Percentiles rank a stretch among this genome's conserved stretches.
Evolutionary conservation across 2,329 filamentous ascomycete genomes (phyloP).

Genomic region (Aspergillus luchuensis): DNA sequence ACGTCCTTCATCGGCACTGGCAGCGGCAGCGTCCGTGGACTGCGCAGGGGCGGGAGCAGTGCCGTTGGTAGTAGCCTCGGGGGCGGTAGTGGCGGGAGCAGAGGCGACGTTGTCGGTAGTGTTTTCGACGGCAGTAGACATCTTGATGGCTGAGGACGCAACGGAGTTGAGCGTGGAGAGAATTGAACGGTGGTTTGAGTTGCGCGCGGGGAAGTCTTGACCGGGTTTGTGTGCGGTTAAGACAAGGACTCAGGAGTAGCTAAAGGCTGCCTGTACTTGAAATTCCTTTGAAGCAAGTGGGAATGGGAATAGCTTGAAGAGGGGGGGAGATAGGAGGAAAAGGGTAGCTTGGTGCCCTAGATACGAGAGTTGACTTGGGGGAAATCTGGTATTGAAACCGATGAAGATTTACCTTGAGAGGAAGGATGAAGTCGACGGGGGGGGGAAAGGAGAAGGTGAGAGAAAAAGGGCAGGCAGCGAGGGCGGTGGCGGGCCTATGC

Average conservation of each 20-base stretch:
- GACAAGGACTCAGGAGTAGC: conserved; percentile 67
- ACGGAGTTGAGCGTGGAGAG: conserved; percentile 30
- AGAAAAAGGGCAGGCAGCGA: conserved; percentile 26
- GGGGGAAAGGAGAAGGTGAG: conserved; percentile 24
- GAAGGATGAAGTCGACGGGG: conserved; percentile 25
- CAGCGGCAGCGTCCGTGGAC: conserved; percentile 82
- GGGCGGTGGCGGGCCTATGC: conserved; percentile 17
- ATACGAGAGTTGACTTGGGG: conserved; percentile 44
- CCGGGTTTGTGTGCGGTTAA: conserved; percentile 31
- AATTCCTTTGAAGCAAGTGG: conserved; percentile 17
- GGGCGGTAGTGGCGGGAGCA: conserved; percentile 65
- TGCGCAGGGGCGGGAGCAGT: conserved; percentile 69
- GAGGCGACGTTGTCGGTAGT: conserved; percentile 64
- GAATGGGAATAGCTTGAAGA: conserved; percentile 54
- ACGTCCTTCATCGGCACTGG: conserved; percentile 97
- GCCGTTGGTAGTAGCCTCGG: conserved; percentile 58
- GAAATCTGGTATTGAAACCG: conserved; percentile 23
- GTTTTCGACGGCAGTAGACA: conserved; percentile 82
- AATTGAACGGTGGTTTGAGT: conserved; percentile 37
- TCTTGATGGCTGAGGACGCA: conserved; percentile 58
- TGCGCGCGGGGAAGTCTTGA: conserved; percentile 29
- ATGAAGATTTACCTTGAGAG: conserved; percentile 28
- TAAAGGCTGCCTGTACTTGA: conserved; percentile 43
- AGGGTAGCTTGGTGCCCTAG: conserved; percentile 95
- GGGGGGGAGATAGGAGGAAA: conserved; percentile 57